Base-by-base conservation (phyloP, 768 basidiomycete genomes). In the Amanita polypyramis region DNA sequence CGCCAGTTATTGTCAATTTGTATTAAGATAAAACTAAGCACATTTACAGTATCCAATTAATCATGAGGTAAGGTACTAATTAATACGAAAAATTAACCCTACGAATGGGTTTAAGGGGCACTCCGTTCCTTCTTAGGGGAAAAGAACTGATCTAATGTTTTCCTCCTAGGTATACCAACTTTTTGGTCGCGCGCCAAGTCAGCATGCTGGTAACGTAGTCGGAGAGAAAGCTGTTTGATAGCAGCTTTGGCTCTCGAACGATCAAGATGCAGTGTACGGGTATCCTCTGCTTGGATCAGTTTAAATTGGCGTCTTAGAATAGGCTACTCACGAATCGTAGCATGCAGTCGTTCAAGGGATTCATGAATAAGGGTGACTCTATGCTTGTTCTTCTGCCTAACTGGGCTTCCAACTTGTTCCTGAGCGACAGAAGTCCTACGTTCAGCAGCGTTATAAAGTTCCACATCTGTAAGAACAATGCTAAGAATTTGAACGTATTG, bases 181-280 rank as follows among this genome's bases (percentile, higher is more conserved):
- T 10, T 39, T 11, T 40, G 48, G 34, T 50, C 54, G 44, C 59
- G 27, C 12, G 21, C 40, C 20, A 19, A 42, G 30, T 49, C 47
- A n/a, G 47, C 15, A 30, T 49, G 37, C 32, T 49, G 47, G 12
- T 49, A 49, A 10, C 47, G 39, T 15, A 49, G 47, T 15, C 47
- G 39, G 14, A 49, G 17, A 9, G 47, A 49, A 19, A 49, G 40
- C 23, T 49, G 75, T 57, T 88, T 82, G 42, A 88, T 61, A 0
- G 74, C 72, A 2, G 77, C 81, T 55, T 89, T 90, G 3, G 78
- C 73, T 48, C 82, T 73, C 2, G 86, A 85, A 40, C 87, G 79
- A 52, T 88, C 85, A 29, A 90, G 69, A 60, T 85, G 77, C 1
- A 80, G 77, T 21, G 82, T 85, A 39, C 84, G 80, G 2, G 78